Evolutionary conservation across 1,284 basidiomycete genomes (phyloP), one percentile per base, ranked within the genome.

Genomic region (Somion occarium): DNA sequence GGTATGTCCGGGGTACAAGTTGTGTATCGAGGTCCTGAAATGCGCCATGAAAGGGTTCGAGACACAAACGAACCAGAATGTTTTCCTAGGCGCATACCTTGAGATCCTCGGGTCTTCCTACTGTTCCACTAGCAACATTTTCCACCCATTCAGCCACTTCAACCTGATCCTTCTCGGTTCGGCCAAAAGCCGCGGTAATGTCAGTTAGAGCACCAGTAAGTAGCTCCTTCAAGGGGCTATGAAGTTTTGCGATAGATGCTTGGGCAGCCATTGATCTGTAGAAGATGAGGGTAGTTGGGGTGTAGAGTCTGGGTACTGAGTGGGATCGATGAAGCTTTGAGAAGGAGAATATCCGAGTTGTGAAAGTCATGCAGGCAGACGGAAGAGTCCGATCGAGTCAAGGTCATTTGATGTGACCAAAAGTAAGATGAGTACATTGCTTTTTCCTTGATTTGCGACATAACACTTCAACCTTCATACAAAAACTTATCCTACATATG

Each of bases 1-100:
- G 69, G 67, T 90, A 96, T 27, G 92, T 95, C 60, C 85, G 76
- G 20, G 88, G 83, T 20, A 80, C 72, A 50, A 97, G 76, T 51
- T 83, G 71, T n/a, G 78, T 70, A 65, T 94, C 82, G 55, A 95
- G 73, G 30, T 80, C 77, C 91, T 95, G 59, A 53, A n/a, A n/a
- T n/a, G n/a, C 25, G 51, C 38, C 54, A 54, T 48, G 44, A 57
- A 42, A 50, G 20, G 23, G 25, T 12, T 15, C 27, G 19, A 53
- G 41, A 45, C 7, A 25, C 7, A n/a, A 22, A 27, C 15, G 13
- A 37, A 24, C 34, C 38, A n/a, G n/a, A n/a, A n/a, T n/a, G n/a
- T n/a, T n/a, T n/a, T n/a, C n/a, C n/a, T 15, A 15, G 30, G 7
- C 30, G 23, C 59, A 46, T 53, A 82, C 85, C 69, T 81, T 76